Percentiles rank a stretch among this genome's conserved stretches.
phyloP scores from a whole-genome alignment of 495 filamentous ascomycete species.

The Hypoxylon intermedium region DNA sequence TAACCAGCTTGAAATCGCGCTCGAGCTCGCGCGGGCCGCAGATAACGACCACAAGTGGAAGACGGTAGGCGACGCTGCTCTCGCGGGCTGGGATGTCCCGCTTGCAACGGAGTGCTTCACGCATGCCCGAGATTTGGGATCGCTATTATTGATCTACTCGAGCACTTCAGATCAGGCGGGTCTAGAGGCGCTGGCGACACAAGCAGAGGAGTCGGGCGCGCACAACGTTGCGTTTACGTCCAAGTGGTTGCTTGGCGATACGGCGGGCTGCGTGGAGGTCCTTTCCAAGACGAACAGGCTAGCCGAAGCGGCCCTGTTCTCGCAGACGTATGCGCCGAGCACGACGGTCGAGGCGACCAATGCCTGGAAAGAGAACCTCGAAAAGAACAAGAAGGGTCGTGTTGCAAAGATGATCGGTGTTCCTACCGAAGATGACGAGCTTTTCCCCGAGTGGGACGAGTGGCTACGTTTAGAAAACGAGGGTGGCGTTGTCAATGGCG shows the following conservation, averaged over 20 bases:
- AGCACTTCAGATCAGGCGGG: slow-evolving; percentile 79
- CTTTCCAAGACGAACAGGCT: slow-evolving; percentile 77
- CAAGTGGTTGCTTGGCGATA: slow-evolving; percentile 85
- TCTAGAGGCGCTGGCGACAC: slow-evolving; percentile 69
- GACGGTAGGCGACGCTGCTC: slow-evolving; percentile 88
- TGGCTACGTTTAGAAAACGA: slow-evolving; percentile 82
- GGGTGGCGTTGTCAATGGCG: slow-evolving; percentile 57
- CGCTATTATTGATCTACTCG: slow-evolving; percentile 83
- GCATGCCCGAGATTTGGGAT: slow-evolving; percentile 87
- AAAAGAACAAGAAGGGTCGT: slow-evolving; percentile 81
- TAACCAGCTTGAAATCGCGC: slow-evolving; percentile 81
- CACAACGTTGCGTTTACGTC: slow-evolving; percentile 92
- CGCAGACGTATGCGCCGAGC: slow-evolving; percentile 92
- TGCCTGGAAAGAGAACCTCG: slow-evolving; percentile 81
- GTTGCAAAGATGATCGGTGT: slow-evolving; percentile 81
- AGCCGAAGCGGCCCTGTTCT: slow-evolving; percentile 87
- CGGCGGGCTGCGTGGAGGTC: slow-evolving; percentile 81
- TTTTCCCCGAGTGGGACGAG: slow-evolving; percentile 96
- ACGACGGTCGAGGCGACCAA: slow-evolving; percentile 70
- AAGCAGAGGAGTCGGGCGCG: slow-evolving; percentile 76
- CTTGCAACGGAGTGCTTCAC: slow-evolving; percentile 93
- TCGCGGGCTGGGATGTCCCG: slow-evolving; percentile 82
- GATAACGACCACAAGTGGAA: slow-evolving; percentile 98
- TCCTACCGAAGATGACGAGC: slow-evolving; percentile 84
- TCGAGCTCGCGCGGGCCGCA: slow-evolving; percentile 80